phyloP scores from a whole-genome alignment of 495 filamentous ascomycete species.

The Entonaema liquescens region DNA sequence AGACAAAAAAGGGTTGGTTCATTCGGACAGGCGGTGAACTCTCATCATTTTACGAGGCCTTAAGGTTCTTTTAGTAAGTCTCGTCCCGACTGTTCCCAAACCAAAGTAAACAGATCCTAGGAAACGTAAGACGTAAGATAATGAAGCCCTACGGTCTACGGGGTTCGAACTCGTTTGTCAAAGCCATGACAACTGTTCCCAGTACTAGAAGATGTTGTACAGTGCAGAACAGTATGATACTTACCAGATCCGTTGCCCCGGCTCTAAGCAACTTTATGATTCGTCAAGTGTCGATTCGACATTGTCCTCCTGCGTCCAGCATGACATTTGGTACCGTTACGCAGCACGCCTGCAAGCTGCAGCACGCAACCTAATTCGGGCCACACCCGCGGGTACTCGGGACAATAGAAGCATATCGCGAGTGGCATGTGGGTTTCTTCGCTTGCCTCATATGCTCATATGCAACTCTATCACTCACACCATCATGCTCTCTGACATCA shows the following conservation, averaged over 20 bases:
- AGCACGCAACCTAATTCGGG: slow-evolving; percentile 30
- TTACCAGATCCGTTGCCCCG: slow-evolving; percentile 35
- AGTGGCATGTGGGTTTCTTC: slow-evolving; percentile 33
- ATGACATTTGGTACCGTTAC: slow-evolving; percentile 41
- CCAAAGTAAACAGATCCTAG: slow-evolving; percentile 1
- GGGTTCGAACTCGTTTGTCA: slow-evolving; percentile 11
- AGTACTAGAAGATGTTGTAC: too few species aligned
- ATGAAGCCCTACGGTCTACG: slow-evolving; percentile 1
- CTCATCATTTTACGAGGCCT: background rate
- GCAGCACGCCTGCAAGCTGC: slow-evolving; percentile 35
- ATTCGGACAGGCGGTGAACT: slow-evolving; percentile 10
- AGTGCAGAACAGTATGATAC: slow-evolving; percentile 24
- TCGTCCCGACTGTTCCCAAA: slow-evolving; percentile 2
- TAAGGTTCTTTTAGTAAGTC: background rate
- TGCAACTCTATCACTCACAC: slow-evolving; percentile 40
- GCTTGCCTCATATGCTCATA: slow-evolving; percentile 40
- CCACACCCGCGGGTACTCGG: slow-evolving; percentile 38
- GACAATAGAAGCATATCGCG: slow-evolving; percentile 33
- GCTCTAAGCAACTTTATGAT: slow-evolving; percentile 16
- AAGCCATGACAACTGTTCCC: slow-evolving; percentile 5
- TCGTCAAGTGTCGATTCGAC: slow-evolving; percentile 27
- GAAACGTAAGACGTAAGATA: slow-evolving; percentile 8
- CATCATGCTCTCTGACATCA: slow-evolving; percentile 40
- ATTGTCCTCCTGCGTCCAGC: slow-evolving; percentile 32
- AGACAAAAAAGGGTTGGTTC: background rate